Base-by-base conservation (phyloP, 2,329 filamentous ascomycete species). In the Monosporascus sp. region DNA sequence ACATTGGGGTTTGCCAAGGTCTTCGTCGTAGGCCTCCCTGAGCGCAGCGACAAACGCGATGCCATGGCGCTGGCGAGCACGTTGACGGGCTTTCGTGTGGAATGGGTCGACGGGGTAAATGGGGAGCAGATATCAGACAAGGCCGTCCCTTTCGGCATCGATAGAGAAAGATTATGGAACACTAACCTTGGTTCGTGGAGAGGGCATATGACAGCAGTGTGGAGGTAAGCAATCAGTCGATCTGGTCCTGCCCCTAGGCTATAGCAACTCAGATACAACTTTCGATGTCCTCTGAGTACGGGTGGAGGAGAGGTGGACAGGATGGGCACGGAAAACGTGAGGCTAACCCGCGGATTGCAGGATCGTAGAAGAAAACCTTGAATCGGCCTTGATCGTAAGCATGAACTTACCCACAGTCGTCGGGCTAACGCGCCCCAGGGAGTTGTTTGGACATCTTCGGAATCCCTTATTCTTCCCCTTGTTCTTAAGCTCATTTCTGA, bases 1-100 rank as follows among this genome's bases (percentile, higher is more conserved):
- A 65, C 62, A 1, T 53, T 67, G 2, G 66, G 65, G 1, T 68
- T 68, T 48, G 55, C 60, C n/a, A 67, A 65, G 47, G 53, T 68
- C 5, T 65, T 76, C 51, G 72, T 74, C 24, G 67, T 81, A 46
- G 71, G 73, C 5, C 64, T 80, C 9, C 72, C 75, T 5, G 69
- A 73, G 41, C 69, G 78, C 37, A 73, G 70, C 4, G 77, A 80
- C 60, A 77, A 77, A 57, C 70, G 74, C 48, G 78, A 81, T 67
- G 72, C 71, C 3, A 63, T 81, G 18, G 64, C 70, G 1, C 62
- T 81, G 9, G 68, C 71, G 5, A 68, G 72, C 39, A 65, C 71
- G 0, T 52, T 77, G 37, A 71, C 70, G 0, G 71, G 69, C 0
- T 70, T 79, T 56, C 63, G 70, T 3, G 58, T 77, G 0, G 70